Percentiles rank a stretch among this genome's conserved stretches.
Conservation (phyloP, 1,139 yeast genomes). For the Torulaspora pretoriensis region DNA sequence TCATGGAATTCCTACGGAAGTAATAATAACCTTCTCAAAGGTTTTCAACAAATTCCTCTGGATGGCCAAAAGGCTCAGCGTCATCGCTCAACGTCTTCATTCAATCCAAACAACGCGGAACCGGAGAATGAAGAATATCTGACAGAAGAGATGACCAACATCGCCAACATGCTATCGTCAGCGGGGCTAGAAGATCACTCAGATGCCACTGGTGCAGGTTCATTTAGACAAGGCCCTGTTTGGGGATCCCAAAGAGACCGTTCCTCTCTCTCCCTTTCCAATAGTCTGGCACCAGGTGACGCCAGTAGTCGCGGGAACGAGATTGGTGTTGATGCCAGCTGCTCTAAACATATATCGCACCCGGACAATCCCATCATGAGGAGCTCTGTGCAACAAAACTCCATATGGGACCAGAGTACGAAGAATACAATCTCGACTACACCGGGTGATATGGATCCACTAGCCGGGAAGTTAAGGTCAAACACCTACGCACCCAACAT, state of each 20-base stretch:
- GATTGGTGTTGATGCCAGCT: background rate
- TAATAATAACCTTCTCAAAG: slow-evolving; percentile 2
- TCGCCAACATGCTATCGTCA: slow-evolving; percentile 30
- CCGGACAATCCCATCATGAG: slow-evolving; percentile 3
- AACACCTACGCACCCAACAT: slow-evolving; percentile 10
- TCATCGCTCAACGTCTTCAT: slow-evolving; percentile 9
- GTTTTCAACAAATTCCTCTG: slow-evolving; percentile 4
- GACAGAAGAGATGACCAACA: slow-evolving; percentile 28
- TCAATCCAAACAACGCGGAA: slow-evolving; percentile 7
- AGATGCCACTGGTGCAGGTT: background rate
- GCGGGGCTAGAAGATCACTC: slow-evolving; percentile 23
- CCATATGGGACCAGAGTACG: slow-evolving; percentile 26
- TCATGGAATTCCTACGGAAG: slow-evolving; percentile 12
- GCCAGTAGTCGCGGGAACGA: slow-evolving; percentile 1
- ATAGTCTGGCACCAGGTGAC: slow-evolving; percentile 4
- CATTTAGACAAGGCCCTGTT: slow-evolving; percentile 14
- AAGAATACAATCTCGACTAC: slow-evolving; percentile 3
- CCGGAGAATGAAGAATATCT: slow-evolving; percentile 19
- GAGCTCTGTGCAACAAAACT: slow-evolving; percentile 18
- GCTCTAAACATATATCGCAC: slow-evolving; percentile 4
- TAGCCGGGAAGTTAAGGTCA: slow-evolving; percentile 4
- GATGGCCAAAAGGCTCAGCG: slow-evolving; percentile 5
- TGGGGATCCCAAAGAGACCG: slow-evolving; percentile 20
- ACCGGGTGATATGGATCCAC: background rate
- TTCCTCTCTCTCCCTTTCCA: background rate